Evolutionary conservation across 768 basidiomycete genomes (phyloP).

Genomic region (Rhizopogon vesiculosus): DNA sequence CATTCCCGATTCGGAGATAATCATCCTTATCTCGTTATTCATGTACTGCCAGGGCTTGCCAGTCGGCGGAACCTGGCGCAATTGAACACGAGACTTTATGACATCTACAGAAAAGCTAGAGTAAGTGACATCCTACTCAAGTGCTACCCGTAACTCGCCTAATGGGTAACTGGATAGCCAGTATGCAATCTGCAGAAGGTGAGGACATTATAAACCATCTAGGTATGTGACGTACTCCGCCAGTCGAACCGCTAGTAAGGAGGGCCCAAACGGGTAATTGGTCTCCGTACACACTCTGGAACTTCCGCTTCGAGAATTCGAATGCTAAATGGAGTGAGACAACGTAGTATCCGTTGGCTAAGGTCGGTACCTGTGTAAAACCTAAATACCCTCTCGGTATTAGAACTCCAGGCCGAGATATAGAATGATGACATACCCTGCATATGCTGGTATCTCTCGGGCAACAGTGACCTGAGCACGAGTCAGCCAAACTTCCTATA

Average conservation of each 20-base stretch:
- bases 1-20: constrained; percentile 71
- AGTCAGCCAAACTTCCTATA: background rate
- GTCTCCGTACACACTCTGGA: constrained; percentile 56
- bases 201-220: background rate
- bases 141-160: constrained; percentile 34
- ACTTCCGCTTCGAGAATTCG: constrained; percentile 83
- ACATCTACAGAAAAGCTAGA: constrained; percentile 50
- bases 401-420: background rate
- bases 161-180: constrained; percentile 94
- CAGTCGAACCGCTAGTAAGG: constrained; percentile 76
- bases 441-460: constrained; percentile 95
- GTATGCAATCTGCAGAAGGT: constrained; percentile 60
- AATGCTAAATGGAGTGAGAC: constrained; percentile 46
- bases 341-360: background rate
- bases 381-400: constrained; percentile 28
- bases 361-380: constrained; percentile 56
- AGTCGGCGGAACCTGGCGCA: constrained; percentile 66
- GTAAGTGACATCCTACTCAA: background rate
- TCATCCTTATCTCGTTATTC: constrained; percentile 54
- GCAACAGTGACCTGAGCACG: constrained; percentile 72
- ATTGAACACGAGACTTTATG: constrained; percentile 86
- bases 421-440: constrained; percentile 42
- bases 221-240: constrained; percentile 53
- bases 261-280: constrained; percentile 83
- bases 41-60: constrained; percentile 79